Evolutionary conservation across 2,329 filamentous ascomycete genomes (phyloP), one percentile per base, ranked within the genome.

Genomic region (Pseudocercospora crystallina): DNA sequence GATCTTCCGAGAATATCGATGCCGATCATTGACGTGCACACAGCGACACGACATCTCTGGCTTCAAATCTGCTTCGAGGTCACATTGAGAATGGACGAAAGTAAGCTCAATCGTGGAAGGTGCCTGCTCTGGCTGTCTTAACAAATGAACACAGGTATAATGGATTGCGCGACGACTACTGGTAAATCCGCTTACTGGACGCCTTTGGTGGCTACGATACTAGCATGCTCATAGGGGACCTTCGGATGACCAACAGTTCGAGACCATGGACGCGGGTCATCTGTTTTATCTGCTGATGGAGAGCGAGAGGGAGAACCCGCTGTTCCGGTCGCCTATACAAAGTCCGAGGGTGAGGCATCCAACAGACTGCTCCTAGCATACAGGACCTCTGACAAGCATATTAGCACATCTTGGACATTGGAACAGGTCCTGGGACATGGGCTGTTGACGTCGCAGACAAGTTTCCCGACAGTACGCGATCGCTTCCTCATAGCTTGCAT

Each of bases 361-460:
- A 26, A 26, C 4, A 26, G 20, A 26, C 20, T 26, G 20, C 20
- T 26, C 20, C 4, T 26, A 26, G 20, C 13, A 40, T 40, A 20
- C 67, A 78, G 15, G 76, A 78, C 58, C 60, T 77, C 29, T 15
- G 37, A 26, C 29, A 11, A 40, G 37, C 10, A 26, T 15, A 8
- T 20, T 7, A 26, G 20, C 7, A 26, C 20, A 26, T 26, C 20
- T 26, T 26, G 20, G 20, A 26, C 20, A 26, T 26, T 26, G 76
- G 75, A 9, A 78, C 74, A 1, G 75, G 74, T 7, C 75, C 72
- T 11, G 69, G 55, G 7, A 57, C 52, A 20, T 54, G 43, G 53
- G 51, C 55, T 8, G 53, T 58, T 26, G 56, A 58, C 17, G 71
- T 73, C 53, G 74, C 73, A 63, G 59, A 61, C 59, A 44, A 54